A percentile compares a stretch with the other conserved stretches of the same genome.
Evolutionary conservation across 2,329 filamentous ascomycete species (phyloP).

Genomic region (Ophiocordyceps robertsii): DNA sequence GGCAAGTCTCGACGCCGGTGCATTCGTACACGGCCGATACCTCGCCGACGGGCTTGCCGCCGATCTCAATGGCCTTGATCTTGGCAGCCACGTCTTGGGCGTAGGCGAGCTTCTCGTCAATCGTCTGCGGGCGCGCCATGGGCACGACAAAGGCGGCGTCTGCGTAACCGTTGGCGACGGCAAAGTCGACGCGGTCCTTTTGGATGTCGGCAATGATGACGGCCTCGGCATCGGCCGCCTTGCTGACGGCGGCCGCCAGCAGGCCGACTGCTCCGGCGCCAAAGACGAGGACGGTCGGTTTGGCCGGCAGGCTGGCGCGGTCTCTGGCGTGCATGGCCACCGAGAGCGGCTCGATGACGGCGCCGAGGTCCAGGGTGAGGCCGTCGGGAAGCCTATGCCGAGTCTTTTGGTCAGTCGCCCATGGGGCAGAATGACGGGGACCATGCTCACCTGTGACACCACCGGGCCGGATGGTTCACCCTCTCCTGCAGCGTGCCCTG

Average conservation of each 20-base stretch:
- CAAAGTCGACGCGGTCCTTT: constrained; percentile 43
- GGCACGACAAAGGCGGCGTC: constrained; percentile 38
- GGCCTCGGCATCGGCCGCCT: constrained; percentile 26
- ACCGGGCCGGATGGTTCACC: constrained; percentile 41
- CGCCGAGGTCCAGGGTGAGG: constrained; percentile 37
- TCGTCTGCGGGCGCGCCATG: constrained; percentile 29
- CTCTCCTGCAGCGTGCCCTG: constrained; percentile 46
- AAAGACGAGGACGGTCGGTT: constrained; percentile 36
- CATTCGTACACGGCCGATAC: constrained; percentile 62
- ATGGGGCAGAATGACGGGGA: too few species aligned
- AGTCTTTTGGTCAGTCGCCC: not conserved
- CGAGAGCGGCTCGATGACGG: constrained; percentile 44
- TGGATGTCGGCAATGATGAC: constrained; percentile 45
- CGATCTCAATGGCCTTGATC: constrained; percentile 21
- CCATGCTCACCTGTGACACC: constrained; percentile 36
- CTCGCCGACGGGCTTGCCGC: constrained; percentile 40
- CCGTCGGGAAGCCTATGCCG: constrained; percentile 28
- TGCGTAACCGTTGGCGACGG: constrained; percentile 39
- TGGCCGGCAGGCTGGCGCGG: constrained; percentile 27
- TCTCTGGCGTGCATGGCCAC: constrained; percentile 44
- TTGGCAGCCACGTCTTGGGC: constrained; percentile 34
- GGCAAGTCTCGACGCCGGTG: constrained; percentile 63
- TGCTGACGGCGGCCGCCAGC: constrained; percentile 44
- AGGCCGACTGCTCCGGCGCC: constrained; percentile 50
- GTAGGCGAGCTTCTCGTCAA: constrained; percentile 39